phyloP scores from a whole-genome alignment of 768 basidiomycete species.

The Leucocoprinus birnbaumii region DNA sequence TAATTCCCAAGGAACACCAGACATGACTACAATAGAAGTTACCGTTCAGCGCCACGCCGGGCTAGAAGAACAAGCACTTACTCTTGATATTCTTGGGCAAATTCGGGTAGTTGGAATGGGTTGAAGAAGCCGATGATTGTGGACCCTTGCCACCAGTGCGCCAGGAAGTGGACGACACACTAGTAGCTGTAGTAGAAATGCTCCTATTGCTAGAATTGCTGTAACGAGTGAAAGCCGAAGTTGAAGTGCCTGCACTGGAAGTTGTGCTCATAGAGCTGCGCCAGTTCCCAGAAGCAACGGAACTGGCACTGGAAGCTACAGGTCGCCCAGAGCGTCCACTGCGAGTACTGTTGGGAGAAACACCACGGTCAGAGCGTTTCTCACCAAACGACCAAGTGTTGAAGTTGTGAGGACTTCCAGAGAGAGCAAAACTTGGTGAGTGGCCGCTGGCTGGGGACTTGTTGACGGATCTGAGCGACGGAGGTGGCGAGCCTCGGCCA shows the following conservation, averaged over 20 bases:
- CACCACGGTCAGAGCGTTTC: slow-evolving; percentile 36
- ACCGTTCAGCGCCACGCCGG: slow-evolving; percentile 2
- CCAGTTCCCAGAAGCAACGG: slow-evolving; percentile 70
- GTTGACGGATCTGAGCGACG: slow-evolving; percentile 8
- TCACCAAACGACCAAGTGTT: slow-evolving; percentile 34
- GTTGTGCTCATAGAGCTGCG: slow-evolving; percentile 73
- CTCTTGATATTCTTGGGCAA: slow-evolving; percentile 80
- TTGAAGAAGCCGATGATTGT: slow-evolving; percentile 25
- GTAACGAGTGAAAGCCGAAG: slow-evolving; percentile 75
- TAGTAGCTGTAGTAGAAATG: slow-evolving; percentile 79
- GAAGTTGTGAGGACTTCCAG: slow-evolving; percentile 22
- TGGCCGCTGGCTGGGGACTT: slow-evolving; percentile 23
- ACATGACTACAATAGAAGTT: slow-evolving; percentile 52
- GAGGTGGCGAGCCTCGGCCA: slow-evolving; percentile 19
- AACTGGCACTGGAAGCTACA: slow-evolving; percentile 56
- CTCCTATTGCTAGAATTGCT: slow-evolving; percentile 74
- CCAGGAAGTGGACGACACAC: slow-evolving; percentile 74
- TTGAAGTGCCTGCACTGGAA: slow-evolving; percentile 65
- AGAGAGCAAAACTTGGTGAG: slow-evolving; percentile 25
- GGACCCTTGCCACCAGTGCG: slow-evolving; percentile 46
- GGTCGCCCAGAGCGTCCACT: slow-evolving; percentile 37
- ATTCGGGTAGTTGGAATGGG: slow-evolving; percentile 25
- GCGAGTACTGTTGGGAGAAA: slow-evolving; percentile 61
- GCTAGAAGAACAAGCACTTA: slow-evolving; percentile 34
- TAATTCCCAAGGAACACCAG: slow-evolving; percentile 76